phyloP scores from a whole-genome alignment of 2,329 filamentous ascomycete species.

The Phoma herbarum region DNA sequence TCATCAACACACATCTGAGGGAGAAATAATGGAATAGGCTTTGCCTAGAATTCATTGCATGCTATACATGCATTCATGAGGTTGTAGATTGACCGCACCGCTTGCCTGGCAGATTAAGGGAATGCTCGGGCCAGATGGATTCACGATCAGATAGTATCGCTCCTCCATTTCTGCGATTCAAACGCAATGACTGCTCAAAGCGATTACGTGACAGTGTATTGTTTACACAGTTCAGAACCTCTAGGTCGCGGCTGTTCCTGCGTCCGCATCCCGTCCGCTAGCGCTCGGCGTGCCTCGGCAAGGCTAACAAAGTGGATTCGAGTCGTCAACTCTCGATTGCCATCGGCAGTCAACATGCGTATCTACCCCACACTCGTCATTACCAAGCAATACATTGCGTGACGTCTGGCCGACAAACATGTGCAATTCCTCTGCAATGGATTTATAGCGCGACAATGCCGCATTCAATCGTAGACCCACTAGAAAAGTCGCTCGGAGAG shows the following conservation, averaged over 20 bases:
- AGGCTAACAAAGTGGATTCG: conserved; percentile 8
- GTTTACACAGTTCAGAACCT: background rate
- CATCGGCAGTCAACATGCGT: conserved; percentile 6
- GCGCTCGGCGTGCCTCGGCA: conserved; percentile 12
- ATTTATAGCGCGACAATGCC: conserved; percentile 1
- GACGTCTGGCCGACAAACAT: conserved; percentile 9
- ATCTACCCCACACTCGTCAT: conserved; percentile 20
- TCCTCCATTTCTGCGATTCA: background rate
- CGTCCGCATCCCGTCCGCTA: conserved; percentile 2
- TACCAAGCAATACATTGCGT: conserved; percentile 19
- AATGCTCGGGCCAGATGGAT: background rate
- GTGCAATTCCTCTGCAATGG: conserved; percentile 9
- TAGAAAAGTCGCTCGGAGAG: too few relatives aligned
- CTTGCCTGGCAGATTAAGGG: too few relatives aligned
- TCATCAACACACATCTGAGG: too few relatives aligned
- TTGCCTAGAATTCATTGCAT: background rate
- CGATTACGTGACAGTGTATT: too few relatives aligned
- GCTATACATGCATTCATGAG: background rate
- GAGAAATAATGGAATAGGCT: background rate
- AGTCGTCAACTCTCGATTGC: conserved; percentile 13
- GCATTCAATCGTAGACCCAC: background rate
- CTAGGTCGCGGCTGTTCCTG: conserved; percentile 6
- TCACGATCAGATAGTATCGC: too few relatives aligned
- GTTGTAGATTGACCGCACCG: too few relatives aligned
- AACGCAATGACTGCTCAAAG: too few relatives aligned